Evolutionary conservation across 2,329 filamentous ascomycete genomes (phyloP).

Genomic region (Camillea tinctor): DNA sequence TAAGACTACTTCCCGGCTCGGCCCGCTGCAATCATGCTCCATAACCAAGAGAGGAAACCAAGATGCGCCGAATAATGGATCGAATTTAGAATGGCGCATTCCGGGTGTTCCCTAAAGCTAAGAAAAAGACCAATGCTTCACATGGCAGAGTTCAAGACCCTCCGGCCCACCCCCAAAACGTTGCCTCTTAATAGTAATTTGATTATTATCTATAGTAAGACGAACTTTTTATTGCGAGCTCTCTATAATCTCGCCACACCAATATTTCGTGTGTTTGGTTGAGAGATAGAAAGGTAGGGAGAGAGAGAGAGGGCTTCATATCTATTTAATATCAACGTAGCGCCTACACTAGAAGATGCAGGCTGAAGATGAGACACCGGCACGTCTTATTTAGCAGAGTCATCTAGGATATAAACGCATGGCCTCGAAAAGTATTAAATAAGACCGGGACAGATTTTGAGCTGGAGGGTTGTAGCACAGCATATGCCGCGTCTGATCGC

Average conservation of each 20-base stretch:
- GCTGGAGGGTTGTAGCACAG: background rate
- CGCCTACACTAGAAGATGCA: background rate
- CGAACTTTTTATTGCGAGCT: no score
- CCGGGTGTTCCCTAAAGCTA: background rate
- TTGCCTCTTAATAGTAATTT: no score
- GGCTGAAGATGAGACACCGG: background rate
- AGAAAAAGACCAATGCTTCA: background rate
- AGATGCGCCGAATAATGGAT: background rate
- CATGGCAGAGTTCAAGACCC: background rate
- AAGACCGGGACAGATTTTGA: background rate
- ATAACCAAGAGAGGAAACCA: background rate
- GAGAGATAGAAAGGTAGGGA: no score
- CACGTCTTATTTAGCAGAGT: background rate
- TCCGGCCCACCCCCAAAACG: no score
- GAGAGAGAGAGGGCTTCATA: no score
- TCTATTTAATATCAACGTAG: no score
- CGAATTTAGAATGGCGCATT: background rate
- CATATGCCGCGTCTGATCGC: background rate
- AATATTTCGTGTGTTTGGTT: no score
- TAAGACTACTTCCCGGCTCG: background rate
- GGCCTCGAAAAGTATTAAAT: background rate
- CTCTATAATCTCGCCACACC: no score
- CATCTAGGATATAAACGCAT: background rate
- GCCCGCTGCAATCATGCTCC: background rate
- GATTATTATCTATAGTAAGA: no score